Percentiles rank a stretch among this genome's conserved stretches.
Evolutionary conservation across 2,329 filamentous ascomycete species (phyloP).

Genomic region (Diplodia scrobiculata): DNA sequence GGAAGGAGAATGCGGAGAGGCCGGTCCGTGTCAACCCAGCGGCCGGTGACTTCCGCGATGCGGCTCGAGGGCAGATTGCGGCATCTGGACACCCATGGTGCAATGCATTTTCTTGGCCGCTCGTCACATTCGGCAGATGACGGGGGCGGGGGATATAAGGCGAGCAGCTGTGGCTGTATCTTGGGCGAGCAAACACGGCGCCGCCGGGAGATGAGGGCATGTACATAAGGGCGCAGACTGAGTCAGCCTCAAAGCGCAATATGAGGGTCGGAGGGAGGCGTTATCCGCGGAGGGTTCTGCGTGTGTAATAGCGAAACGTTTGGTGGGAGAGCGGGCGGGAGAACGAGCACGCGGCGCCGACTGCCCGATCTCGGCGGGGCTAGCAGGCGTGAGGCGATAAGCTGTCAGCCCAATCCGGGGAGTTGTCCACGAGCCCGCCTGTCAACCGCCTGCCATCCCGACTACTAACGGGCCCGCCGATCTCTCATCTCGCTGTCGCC

Average conservation of each 20-base stretch:
- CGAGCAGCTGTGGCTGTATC: background rate
- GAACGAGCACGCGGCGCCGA: background rate
- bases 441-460: background rate
- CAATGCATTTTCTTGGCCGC: background rate
- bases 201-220: background rate
- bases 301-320: slow-evolving; percentile 8
- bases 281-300: background rate
- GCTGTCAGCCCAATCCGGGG: background rate
- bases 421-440: slow-evolving; percentile 7
- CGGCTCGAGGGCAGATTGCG: slow-evolving; percentile 9
- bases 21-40: background rate
- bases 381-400: slow-evolving; percentile 4
- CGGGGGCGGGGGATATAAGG: too few relatives aligned
- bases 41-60: background rate
- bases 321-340: background rate
- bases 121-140: too few relatives aligned
- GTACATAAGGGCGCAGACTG: background rate
- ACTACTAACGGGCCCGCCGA: slow-evolving; percentile 2
- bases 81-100: background rate
- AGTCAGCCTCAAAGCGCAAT: background rate
- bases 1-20: background rate
- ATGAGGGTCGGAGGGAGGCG: background rate
- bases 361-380: slow-evolving; percentile 2
- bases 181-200: background rate
- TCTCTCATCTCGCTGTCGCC: slow-evolving; percentile 17